Percentiles rank a stretch among this genome's conserved stretches.
phyloP scores from a whole-genome alignment of 345 rosid genomes.

The Microthlaspi erraticum region DNA sequence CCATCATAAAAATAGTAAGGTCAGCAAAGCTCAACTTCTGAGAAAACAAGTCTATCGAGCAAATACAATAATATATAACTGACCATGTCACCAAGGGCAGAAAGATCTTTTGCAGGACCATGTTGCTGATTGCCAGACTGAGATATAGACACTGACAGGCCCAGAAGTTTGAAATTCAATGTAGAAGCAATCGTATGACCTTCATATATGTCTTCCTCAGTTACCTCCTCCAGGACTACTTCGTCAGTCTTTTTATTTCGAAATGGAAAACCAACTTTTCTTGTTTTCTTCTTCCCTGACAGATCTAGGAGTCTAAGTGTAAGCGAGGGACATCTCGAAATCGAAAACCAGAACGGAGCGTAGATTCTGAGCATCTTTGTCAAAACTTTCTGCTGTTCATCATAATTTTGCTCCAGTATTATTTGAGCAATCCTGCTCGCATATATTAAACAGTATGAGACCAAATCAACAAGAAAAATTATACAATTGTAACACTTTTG shows the following conservation, averaged over 20 bases:
- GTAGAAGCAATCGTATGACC: slow-evolving; percentile 93
- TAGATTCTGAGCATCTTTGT: slow-evolving; percentile 76
- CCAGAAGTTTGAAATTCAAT: slow-evolving; percentile 72
- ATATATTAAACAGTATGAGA: slow-evolving; percentile 42
- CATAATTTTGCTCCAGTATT: slow-evolving; percentile 81
- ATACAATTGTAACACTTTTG: slow-evolving; percentile 16
- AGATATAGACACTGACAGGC: slow-evolving; percentile 72
- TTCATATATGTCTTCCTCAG: slow-evolving; percentile 78
- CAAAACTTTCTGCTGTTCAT: slow-evolving; percentile 58
- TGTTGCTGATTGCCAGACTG: slow-evolving; percentile 56
- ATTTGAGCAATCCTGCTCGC: slow-evolving; percentile 80
- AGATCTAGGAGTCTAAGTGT: slow-evolving; percentile 63
- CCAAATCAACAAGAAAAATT: slow-evolving; percentile 18
- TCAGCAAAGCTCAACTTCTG: slow-evolving; percentile 13
- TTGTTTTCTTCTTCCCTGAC: slow-evolving; percentile 54
- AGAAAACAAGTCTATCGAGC: slow-evolving; percentile 19
- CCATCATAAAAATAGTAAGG: slow-evolving; percentile 28
- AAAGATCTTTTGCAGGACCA: slow-evolving; percentile 87
- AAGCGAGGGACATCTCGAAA: slow-evolving; percentile 88
- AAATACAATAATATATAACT: slow-evolving; percentile 17
- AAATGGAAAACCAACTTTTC: slow-evolving; percentile 62
- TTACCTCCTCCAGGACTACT: slow-evolving; percentile 60
- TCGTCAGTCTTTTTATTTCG: slow-evolving; percentile 53
- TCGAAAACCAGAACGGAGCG: slow-evolving; percentile 90
- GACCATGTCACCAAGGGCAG: slow-evolving; percentile 95